These are phyloP conservation scores for Trichoderma endophyticum DNA, from an alignment of 2,329 filamentous ascomycete species.

Conservation along the genomic window DNA sequence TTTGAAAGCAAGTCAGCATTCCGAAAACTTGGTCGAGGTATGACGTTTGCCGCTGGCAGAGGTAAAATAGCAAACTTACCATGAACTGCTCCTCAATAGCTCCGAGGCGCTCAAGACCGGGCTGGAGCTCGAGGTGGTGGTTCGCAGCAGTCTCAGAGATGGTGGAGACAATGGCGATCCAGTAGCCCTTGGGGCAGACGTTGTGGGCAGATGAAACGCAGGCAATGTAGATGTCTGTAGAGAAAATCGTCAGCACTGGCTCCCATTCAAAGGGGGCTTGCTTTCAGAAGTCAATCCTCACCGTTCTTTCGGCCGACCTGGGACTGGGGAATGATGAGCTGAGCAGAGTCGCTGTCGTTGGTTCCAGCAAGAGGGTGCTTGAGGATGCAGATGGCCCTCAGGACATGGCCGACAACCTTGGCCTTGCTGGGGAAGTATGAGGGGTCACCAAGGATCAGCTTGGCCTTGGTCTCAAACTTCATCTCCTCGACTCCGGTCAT, in stretches of 20 bases:
- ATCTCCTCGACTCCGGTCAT: constrained; percentile 89
- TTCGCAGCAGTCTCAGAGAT: constrained; percentile 90
- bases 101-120: constrained; percentile 87
- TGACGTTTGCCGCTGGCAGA: neutral
- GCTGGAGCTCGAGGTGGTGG: constrained; percentile 91
- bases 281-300: constrained; percentile 41
- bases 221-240: constrained; percentile 87
- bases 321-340: constrained; percentile 96
- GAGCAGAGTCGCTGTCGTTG: constrained; percentile 81
- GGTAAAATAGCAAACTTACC: constrained; percentile 44
- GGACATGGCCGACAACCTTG: constrained; percentile 80
- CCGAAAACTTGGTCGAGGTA: neutral
- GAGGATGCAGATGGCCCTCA: constrained; percentile 96
- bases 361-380: constrained; percentile 93
- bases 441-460: constrained; percentile 93
- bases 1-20: constrained; percentile 1
- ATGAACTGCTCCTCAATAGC: constrained; percentile 97
- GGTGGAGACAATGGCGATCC: constrained; percentile 96
- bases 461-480: constrained; percentile 94
- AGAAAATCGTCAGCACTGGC: neutral
- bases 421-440: constrained; percentile 94
- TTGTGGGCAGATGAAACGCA: constrained; percentile 95
- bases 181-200: constrained; percentile 98
- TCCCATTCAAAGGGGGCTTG: neutral
- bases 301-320: constrained; percentile 96